phyloP scores from a whole-genome alignment of 192 early-diverging fungal genomes.

The Coemansia sp. region DNA sequence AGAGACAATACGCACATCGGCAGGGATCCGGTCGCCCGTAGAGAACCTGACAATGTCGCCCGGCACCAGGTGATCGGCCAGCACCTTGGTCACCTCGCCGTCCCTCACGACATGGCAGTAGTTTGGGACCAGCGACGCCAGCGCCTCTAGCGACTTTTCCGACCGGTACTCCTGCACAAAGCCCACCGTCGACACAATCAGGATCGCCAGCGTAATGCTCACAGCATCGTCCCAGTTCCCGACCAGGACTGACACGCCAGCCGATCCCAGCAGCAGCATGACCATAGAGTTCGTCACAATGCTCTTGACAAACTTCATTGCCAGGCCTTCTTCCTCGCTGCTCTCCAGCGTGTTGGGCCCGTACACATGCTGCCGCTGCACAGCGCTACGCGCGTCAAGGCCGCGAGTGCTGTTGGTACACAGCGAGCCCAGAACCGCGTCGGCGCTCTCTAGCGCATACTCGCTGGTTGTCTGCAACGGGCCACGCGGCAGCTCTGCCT shows the following conservation, averaged over 20 bases:
- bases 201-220: constrained; percentile 72
- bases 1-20: constrained; percentile 77
- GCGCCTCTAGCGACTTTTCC: constrained; percentile 87
- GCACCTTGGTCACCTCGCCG: constrained; percentile 48
- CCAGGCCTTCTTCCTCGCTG: constrained; percentile 68
- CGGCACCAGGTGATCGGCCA: constrained; percentile 81
- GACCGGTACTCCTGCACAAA: constrained; percentile 92
- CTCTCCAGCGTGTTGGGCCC: constrained; percentile 73
- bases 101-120: constrained; percentile 75
- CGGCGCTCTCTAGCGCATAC: constrained; percentile 31
- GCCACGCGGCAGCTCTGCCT: constrained; percentile 22
- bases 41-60: constrained; percentile 86
- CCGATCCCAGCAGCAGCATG: constrained; percentile 80
- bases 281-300: constrained; percentile 85
- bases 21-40: constrained; percentile 90
- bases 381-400: constrained; percentile 61
- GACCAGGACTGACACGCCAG: constrained; percentile 68
- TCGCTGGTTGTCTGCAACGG: constrained; percentile 44
- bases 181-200: constrained; percentile 81
- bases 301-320: constrained; percentile 74
- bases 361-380: constrained; percentile 59
- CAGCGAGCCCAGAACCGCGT: constrained; percentile 38
- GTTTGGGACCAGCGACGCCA: constrained; percentile 82
- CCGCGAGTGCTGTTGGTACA: constrained; percentile 68
- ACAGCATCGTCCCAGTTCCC: constrained; percentile 80